These are phyloP conservation scores for Adansonia rubrostipa DNA, from an alignment of 441 rosid genomes.

Conservation along the genomic window DNA sequence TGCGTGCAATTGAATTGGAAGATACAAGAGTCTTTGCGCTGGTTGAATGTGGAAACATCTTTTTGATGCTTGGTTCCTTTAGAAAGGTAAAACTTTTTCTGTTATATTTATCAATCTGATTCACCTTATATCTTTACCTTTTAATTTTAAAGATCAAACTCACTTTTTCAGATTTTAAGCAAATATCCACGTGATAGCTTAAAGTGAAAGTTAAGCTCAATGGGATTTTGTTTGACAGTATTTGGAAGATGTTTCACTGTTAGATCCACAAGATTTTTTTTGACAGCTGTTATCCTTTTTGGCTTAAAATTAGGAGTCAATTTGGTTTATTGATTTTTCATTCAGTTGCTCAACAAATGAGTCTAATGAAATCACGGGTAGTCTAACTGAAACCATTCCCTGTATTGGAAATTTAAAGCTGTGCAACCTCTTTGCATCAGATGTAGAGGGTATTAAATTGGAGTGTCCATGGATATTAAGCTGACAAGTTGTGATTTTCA, in stretches of 20 bases:
- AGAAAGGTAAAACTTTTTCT: conserved; percentile 59
- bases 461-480: background rate
- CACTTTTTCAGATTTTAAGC: background rate
- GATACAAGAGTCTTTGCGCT: conserved; percentile 67
- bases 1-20: conserved; percentile 81
- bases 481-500: background rate
- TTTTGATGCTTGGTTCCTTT: conserved; percentile 83
- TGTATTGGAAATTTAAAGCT: background rate
- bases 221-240: background rate
- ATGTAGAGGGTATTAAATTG: background rate
- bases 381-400: conserved; percentile 6
- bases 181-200: background rate
- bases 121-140: conserved; percentile 18
- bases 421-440: background rate
- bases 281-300: background rate
- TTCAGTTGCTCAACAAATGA: background rate
- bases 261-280: background rate
- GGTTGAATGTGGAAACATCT: conserved; percentile 87
- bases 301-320: background rate
- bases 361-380: background rate
- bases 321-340: background rate
- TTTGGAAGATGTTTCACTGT: background rate
- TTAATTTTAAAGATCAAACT: background rate
- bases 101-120: background rate
- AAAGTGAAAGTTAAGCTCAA: conserved; percentile 3